Percentiles rank a stretch among this genome's conserved stretches.
Evolutionary conservation across 1,284 basidiomycete species (phyloP).

Genomic region (Prillingera fragicola): DNA sequence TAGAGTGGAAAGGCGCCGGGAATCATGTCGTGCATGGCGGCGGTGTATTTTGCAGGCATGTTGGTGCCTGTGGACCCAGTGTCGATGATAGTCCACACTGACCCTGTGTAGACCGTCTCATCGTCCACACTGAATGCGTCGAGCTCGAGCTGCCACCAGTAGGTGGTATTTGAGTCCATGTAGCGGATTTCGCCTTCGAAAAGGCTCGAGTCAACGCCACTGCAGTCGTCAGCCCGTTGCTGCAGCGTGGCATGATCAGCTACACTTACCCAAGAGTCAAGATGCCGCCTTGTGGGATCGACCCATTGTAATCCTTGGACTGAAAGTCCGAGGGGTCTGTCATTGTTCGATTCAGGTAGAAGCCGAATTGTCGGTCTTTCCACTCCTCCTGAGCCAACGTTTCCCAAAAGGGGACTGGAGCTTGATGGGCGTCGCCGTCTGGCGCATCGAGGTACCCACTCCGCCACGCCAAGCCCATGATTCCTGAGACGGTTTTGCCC

Average conservation of each 20-base stretch:
- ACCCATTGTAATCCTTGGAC: neutral
- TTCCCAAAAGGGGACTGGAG: conserved; percentile 47
- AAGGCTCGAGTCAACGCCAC: conserved; percentile 54
- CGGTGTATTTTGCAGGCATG: too few relatives aligned
- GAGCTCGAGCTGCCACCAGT: too few relatives aligned
- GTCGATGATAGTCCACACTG: too few relatives aligned
- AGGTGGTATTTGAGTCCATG: too few relatives aligned
- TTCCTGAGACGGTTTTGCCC: conserved; percentile 28
- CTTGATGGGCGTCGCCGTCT: conserved; percentile 1
- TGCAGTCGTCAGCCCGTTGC: neutral
- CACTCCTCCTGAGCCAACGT: conserved; percentile 57
- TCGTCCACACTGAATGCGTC: too few relatives aligned
- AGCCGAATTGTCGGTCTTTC: conserved; percentile 64
- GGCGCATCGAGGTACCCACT: neutral
- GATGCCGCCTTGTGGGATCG: neutral
- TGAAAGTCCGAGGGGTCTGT: neutral
- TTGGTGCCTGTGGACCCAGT: too few relatives aligned
- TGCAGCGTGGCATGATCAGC: neutral
- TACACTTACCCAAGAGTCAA: neutral
- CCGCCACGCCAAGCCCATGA: conserved; percentile 47
- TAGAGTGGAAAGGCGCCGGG: neutral
- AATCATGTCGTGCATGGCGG: conserved; percentile 3
- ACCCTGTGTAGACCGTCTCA: too few relatives aligned
- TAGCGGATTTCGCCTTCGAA: conserved; percentile 72
- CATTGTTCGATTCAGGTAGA: conserved; percentile 61